phyloP scores from a whole-genome alignment of 345 rosid genomes.

The Arabidopsis suecica region DNA sequence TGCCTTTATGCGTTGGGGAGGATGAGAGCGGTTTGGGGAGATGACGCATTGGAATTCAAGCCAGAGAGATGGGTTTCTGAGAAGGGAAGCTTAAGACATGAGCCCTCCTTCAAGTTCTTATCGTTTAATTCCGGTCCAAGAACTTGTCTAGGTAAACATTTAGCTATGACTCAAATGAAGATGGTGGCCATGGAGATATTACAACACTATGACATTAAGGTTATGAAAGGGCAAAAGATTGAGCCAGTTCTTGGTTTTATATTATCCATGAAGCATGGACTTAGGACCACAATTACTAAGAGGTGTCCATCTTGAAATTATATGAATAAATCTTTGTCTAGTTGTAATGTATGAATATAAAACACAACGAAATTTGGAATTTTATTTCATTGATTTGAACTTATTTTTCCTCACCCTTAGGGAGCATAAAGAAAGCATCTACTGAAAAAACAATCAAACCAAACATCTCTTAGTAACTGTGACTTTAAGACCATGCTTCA shows the following conservation, averaged over 20 bases:
- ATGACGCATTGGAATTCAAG: neutral
- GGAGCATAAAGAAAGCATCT: neutral
- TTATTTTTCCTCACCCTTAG: neutral
- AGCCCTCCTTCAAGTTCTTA: neutral
- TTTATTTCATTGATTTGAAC: constrained; percentile 4
- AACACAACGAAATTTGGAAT: neutral
- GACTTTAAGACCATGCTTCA: constrained; percentile 41
- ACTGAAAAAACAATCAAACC: constrained; percentile 2
- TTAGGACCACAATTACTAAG: neutral
- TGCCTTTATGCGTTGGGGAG: constrained; percentile 6
- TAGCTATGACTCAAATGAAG: constrained; percentile 2
- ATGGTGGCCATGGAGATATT: constrained; percentile 9
- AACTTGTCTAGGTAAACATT: neutral
- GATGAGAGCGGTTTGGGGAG: constrained; percentile 18
- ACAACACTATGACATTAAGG: neutral
- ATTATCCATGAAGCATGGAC: constrained; percentile 1
- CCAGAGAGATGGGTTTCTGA: constrained; percentile 26
- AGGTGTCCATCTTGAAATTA: neutral
- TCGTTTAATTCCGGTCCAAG: constrained; percentile 4
- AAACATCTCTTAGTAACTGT: constrained; percentile 35
- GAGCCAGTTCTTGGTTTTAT: neutral
- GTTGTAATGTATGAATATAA: too few relatives aligned
- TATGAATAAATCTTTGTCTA: too few relatives aligned
- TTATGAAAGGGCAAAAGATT: constrained; percentile 4
- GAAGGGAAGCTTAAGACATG: neutral